These are phyloP conservation scores for Salix udensis DNA, from an alignment of 345 rosid species.

Conservation along the genomic window DNA sequence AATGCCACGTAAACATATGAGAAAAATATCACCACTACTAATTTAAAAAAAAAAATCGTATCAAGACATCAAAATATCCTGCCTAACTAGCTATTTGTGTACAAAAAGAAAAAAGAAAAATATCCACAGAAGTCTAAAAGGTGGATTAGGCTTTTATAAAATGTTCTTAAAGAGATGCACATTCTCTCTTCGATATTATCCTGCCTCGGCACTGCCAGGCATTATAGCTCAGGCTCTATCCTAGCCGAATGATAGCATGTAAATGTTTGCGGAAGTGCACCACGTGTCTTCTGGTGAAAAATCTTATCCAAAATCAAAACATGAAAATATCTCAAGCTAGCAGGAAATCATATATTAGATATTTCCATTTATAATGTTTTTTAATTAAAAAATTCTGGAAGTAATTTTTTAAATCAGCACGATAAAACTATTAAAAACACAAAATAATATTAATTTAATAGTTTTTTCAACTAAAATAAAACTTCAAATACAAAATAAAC, in stretches of 20 bases:
- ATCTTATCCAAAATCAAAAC: constrained; percentile 8
- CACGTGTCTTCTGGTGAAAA: constrained; percentile 21
- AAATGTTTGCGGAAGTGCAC: not conserved
- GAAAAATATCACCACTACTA: too few relatives aligned
- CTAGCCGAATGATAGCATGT: not conserved
- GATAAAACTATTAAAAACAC: too few relatives aligned
- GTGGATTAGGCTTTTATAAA: not conserved
- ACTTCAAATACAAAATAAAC: too few relatives aligned
- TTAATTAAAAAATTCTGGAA: too few relatives aligned
- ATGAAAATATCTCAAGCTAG: not conserved
- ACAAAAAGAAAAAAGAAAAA: too few relatives aligned
- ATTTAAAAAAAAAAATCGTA: too few relatives aligned
- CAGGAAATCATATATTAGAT: too few relatives aligned
- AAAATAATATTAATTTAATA: not conserved
- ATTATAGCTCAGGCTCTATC: not conserved
- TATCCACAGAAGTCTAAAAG: not conserved
- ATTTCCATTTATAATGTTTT: too few relatives aligned
- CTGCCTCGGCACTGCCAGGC: not conserved
- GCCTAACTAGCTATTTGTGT: too few relatives aligned
- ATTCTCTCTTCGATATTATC: constrained; percentile 7
- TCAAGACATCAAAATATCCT: too few relatives aligned
- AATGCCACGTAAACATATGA: too few relatives aligned
- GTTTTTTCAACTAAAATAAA: not conserved
- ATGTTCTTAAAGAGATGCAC: not conserved
- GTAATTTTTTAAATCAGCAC: not conserved